Conservation (phyloP, 352 stramenopile genomes). For the Globisporangium orthogonon region DNA sequence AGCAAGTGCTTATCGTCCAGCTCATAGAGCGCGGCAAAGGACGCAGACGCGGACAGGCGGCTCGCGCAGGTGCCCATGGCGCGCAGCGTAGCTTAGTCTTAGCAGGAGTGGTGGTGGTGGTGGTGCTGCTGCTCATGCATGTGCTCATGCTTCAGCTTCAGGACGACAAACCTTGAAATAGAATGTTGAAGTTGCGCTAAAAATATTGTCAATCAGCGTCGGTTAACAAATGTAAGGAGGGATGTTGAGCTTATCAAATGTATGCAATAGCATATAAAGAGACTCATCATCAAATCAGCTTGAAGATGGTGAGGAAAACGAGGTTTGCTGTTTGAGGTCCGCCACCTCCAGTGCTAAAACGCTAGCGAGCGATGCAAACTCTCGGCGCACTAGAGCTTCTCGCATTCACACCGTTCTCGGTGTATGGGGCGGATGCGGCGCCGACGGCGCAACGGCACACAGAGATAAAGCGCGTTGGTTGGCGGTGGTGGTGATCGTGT, state of each 20-base stretch:
- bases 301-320: not conserved
- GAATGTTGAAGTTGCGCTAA: not conserved
- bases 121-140: not conserved
- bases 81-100: no score
- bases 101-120: not conserved
- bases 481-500: no score
- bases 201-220: not conserved
- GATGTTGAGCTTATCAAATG: not conserved
- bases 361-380: no score
- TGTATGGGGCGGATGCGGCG: no score
- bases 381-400: no score
- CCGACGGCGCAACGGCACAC: no score
- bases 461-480: no score
- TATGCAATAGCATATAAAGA: no score
- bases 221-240: not conserved
- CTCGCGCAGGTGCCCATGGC: constrained; percentile 47
- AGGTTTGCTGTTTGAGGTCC: not conserved
- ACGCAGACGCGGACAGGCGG: constrained; percentile 4
- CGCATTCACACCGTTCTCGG: no score
- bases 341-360: not conserved
- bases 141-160: no score
- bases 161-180: no score
- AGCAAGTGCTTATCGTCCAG: constrained; percentile 36
- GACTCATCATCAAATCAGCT: not conserved
- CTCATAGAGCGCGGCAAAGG: constrained; percentile 31